phyloP scores from a whole-genome alignment of 2,329 filamentous ascomycete genomes.

The Fusarium devonianum region DNA sequence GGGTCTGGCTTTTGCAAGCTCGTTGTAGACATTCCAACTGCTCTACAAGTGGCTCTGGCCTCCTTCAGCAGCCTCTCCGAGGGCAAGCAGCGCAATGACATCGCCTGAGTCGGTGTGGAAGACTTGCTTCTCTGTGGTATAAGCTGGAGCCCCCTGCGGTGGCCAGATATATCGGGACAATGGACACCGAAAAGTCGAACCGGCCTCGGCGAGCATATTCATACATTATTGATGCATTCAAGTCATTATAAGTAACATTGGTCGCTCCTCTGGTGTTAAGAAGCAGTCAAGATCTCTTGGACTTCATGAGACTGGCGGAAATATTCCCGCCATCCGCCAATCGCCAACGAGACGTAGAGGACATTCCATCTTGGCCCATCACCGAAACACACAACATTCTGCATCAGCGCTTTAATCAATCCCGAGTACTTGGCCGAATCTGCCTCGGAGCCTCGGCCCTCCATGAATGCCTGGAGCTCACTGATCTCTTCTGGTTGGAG shows the following conservation, averaged over 20 bases:
- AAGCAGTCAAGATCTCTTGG: too few relatives aligned
- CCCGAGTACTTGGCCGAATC: conserved; percentile 19
- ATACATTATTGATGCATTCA: too few relatives aligned
- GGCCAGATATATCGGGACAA: too few relatives aligned
- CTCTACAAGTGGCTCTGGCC: conserved; percentile 66
- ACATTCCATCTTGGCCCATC: conserved; percentile 39
- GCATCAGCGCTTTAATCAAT: conserved; percentile 29
- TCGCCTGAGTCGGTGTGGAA: conserved; percentile 51
- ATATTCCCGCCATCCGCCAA: conserved; percentile 28
- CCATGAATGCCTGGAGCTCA: conserved; percentile 29
- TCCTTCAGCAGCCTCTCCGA: conserved; percentile 59
- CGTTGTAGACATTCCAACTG: conserved; percentile 68
- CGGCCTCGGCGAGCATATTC: too few relatives aligned
- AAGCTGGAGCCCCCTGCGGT: conserved; percentile 5
- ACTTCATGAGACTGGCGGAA: not conserved
- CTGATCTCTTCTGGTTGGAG: conserved; percentile 22
- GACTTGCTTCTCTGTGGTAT: conserved; percentile 8
- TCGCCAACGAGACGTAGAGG: conserved; percentile 28
- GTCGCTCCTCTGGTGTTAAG: too few relatives aligned
- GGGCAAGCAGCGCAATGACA: conserved; percentile 64
- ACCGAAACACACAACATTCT: conserved; percentile 38
- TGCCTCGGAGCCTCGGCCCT: conserved; percentile 28
- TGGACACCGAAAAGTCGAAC: too few relatives aligned
- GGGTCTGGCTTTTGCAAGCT: conserved; percentile 63
- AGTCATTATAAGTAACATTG: too few relatives aligned